phyloP scores from a whole-genome alignment of 139 green algal species.

The Volvox africanus region DNA sequence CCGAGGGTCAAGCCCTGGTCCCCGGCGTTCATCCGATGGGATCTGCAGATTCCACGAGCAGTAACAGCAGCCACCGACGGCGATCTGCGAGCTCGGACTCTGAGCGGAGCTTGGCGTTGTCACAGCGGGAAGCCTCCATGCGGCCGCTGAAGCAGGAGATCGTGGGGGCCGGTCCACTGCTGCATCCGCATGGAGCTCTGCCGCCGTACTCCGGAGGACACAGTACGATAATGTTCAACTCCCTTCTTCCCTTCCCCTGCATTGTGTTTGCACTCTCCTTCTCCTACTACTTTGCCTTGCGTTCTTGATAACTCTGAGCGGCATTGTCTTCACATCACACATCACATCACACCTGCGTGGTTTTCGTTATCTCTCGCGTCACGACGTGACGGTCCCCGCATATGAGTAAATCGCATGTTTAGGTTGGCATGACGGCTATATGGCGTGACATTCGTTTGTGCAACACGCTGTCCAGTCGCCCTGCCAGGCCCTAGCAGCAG shows the following conservation, averaged over 20 bases:
- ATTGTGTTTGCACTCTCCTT: neutral
- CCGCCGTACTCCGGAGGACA: slow-evolving; percentile 9
- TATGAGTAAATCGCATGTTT: too few species aligned
- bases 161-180: neutral
- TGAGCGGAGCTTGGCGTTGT: neutral
- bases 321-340: too few species aligned
- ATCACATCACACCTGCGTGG: too few species aligned
- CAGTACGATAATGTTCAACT: neutral
- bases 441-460: too few species aligned
- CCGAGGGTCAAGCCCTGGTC: neutral
- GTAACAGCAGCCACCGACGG: neutral
- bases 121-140: neutral
- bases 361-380: too few species aligned
- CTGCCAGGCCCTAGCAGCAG: too few species aligned
- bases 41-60: neutral
- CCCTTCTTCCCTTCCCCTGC: too few species aligned
- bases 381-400: neutral
- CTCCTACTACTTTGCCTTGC: too few species aligned
- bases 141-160: neutral
- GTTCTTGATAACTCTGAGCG: too few species aligned
- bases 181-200: neutral
- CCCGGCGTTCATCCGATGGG: neutral
- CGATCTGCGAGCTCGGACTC: neutral
- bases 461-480: too few species aligned
- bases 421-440: too few species aligned